Conservation (phyloP, 1,139 yeast species). For the Candida sanyaensis region DNA sequence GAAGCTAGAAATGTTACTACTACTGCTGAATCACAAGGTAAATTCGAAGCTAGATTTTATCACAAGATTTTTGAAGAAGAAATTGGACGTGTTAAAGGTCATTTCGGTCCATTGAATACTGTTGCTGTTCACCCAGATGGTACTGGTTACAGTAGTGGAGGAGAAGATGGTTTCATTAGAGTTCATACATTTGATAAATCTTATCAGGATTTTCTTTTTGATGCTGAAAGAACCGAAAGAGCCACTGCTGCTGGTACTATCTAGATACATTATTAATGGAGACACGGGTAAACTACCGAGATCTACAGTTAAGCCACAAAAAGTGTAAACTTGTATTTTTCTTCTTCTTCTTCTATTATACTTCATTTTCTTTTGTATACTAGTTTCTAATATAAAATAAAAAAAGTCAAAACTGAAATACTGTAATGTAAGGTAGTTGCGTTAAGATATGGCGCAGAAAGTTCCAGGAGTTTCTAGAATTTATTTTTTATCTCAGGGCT, state of each 20-base stretch:
- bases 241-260: slow-evolving; percentile 39
- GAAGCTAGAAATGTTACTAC: slow-evolving; percentile 98
- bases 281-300: background rate
- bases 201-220: slow-evolving; percentile 90
- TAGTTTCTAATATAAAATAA: background rate
- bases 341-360: background rate
- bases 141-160: slow-evolving; percentile 90
- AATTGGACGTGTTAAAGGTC: slow-evolving; percentile 96
- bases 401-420: background rate
- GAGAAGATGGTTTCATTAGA: slow-evolving; percentile 97
- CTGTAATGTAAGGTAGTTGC: background rate
- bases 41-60: slow-evolving; percentile 94
- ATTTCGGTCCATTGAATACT: slow-evolving; percentile 96
- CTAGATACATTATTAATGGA: slow-evolving; percentile 2
- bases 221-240: slow-evolving; percentile 81
- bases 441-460: background rate
- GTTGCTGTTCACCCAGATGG: slow-evolving; percentile 96
- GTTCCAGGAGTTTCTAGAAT: slow-evolving; percentile 1
- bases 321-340: background rate
- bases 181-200: slow-evolving; percentile 91
- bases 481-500: background rate
- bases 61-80: slow-evolving; percentile 95
- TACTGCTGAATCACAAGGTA: slow-evolving; percentile 91
- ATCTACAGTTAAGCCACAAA: background rate
- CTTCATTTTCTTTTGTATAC: background rate